Evolutionary conservation across 768 basidiomycete species (phyloP).

Genomic region (Mycena epipterygia): DNA sequence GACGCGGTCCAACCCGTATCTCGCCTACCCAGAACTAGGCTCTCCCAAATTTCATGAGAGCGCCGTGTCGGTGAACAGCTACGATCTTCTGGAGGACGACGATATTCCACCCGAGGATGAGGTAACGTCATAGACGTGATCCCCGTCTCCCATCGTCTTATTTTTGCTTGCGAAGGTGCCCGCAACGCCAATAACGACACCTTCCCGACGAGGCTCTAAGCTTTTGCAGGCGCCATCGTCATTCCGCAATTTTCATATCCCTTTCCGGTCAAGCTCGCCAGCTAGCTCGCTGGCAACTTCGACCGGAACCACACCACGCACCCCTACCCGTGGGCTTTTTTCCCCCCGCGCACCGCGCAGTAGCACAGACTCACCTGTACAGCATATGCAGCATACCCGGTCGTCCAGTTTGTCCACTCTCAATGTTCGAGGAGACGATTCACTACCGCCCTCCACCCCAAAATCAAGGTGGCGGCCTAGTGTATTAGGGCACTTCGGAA

Average conservation of each 20-base stretch:
- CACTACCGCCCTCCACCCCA: slow-evolving; percentile 30
- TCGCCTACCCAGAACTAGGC: slow-evolving; percentile 59
- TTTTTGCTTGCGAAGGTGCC: slow-evolving; percentile 44
- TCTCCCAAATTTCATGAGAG: slow-evolving; percentile 36
- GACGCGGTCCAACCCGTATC: slow-evolving; percentile 52
- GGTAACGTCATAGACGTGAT: slow-evolving; percentile 35
- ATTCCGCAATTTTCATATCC: slow-evolving; percentile 60
- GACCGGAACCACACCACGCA: slow-evolving; percentile 50
- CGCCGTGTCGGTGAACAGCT: slow-evolving; percentile 55
- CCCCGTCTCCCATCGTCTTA: slow-evolving; percentile 5
- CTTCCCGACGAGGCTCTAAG: slow-evolving; percentile 51
- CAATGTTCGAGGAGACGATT: slow-evolving; percentile 28
- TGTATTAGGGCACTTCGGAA: slow-evolving; percentile 74
- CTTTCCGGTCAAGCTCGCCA: slow-evolving; percentile 60
- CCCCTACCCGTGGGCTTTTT: slow-evolving; percentile 58
- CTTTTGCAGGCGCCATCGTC: slow-evolving; percentile 52
- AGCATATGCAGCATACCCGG: slow-evolving; percentile 56
- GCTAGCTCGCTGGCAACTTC: slow-evolving; percentile 48
- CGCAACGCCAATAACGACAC: slow-evolving; percentile 49
- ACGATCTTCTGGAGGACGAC: slow-evolving; percentile 65
- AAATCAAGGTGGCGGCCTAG: slow-evolving; percentile 73
- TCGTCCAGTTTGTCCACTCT: slow-evolving; percentile 66
- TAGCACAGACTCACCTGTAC: slow-evolving; percentile 48
- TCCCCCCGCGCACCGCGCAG: slow-evolving; percentile 56
- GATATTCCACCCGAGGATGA: slow-evolving; percentile 56